phyloP scores from a whole-genome alignment of 2,329 filamentous ascomycete genomes.

The Talaromyces sp. region DNA sequence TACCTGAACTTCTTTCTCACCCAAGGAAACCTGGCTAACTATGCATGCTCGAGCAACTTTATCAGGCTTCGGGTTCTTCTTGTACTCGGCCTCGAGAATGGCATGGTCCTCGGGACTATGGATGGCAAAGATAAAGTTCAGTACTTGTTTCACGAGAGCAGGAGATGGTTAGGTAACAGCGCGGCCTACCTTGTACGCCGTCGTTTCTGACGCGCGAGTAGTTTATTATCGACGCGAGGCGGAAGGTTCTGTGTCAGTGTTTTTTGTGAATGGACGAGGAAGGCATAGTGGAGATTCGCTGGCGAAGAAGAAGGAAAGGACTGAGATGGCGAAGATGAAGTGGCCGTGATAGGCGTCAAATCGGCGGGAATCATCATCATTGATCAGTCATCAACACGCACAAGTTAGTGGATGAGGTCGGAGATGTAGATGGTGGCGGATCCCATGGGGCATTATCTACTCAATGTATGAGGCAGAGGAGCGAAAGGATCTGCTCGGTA shows the following conservation, averaged over 20 bases:
- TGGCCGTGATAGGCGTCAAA: slow-evolving; percentile 23
- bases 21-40: slow-evolving; percentile 77
- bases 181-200: slow-evolving; percentile 55
- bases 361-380: slow-evolving; percentile 34
- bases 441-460: slow-evolving; percentile 1
- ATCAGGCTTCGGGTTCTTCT: slow-evolving; percentile 81
- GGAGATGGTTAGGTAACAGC: not conserved
- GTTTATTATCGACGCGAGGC: slow-evolving; percentile 55
- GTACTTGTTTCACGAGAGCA: not conserved
- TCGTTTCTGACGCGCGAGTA: slow-evolving; percentile 56
- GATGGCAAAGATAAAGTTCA: slow-evolving; percentile 11
- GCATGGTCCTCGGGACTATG: slow-evolving; percentile 79
- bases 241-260: slow-evolving; percentile 53
- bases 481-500: not conserved
- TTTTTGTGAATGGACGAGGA: slow-evolving; percentile 56
- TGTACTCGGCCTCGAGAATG: slow-evolving; percentile 80
- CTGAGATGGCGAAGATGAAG: slow-evolving; percentile 32
- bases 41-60: slow-evolving; percentile 81
- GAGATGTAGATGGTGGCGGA: not conserved
- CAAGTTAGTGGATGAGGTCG: not conserved
- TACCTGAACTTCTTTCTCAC: slow-evolving; percentile 96
- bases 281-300: slow-evolving; percentile 45
- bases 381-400: not conserved
- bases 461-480: not conserved
- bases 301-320: slow-evolving; percentile 27